Evolutionary conservation across 2,329 filamentous ascomycete genomes (phyloP).

Genomic region (Colletotrichum neosansevieriae): DNA sequence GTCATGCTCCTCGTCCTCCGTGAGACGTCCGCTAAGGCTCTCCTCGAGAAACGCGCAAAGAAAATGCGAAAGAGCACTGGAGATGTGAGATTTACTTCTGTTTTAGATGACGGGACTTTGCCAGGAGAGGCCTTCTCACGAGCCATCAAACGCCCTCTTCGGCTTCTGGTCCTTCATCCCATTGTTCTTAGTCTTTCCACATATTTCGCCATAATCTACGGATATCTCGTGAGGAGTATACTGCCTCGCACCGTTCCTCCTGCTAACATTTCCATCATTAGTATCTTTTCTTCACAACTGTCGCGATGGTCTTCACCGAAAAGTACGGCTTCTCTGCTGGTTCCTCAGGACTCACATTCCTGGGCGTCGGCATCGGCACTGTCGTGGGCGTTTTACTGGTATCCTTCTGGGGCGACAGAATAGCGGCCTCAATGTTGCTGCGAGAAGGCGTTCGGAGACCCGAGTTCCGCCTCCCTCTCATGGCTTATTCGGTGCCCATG

Average conservation of each 20-base stretch:
- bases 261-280: slow-evolving; percentile 44
- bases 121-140: slow-evolving; percentile 47
- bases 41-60: slow-evolving; percentile 60
- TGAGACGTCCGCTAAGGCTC: slow-evolving; percentile 62
- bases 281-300: slow-evolving; percentile 55
- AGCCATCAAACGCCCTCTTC: slow-evolving; percentile 57
- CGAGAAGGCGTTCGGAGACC: slow-evolving; percentile 37
- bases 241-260: too few species aligned
- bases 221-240: slow-evolving; percentile 42
- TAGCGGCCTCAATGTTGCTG: slow-evolving; percentile 35
- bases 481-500: slow-evolving; percentile 39
- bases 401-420: slow-evolving; percentile 39
- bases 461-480: slow-evolving; percentile 42
- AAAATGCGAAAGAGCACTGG: slow-evolving; percentile 57
- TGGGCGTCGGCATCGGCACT: slow-evolving; percentile 59
- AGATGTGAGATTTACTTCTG: slow-evolving; percentile 43
- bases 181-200: slow-evolving; percentile 60
- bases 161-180: slow-evolving; percentile 63
- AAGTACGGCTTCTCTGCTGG: slow-evolving; percentile 49
- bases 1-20: slow-evolving; percentile 54
- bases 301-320: slow-evolving; percentile 52
- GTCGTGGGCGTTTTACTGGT: slow-evolving; percentile 44
- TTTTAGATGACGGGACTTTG: slow-evolving; percentile 28
- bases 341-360: slow-evolving; percentile 55
- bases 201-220: slow-evolving; percentile 53